Conservation (phyloP, 805 yeast species). For the Saturnispora besseyi region DNA sequence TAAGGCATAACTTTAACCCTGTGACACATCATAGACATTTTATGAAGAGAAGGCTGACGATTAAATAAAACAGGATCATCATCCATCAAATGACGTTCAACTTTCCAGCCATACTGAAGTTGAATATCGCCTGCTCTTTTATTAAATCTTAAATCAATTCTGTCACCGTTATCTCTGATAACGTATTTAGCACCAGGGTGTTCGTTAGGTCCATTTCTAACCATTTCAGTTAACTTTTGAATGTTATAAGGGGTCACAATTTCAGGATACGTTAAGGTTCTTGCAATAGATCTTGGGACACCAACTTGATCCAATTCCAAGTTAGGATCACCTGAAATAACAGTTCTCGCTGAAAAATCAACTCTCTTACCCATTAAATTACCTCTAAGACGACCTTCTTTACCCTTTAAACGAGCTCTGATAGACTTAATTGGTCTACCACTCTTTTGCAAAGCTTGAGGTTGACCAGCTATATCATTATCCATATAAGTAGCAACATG, state of each 20-base stretch:
- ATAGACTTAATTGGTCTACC: conserved; percentile 98
- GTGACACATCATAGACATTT: conserved; percentile 99
- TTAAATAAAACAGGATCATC: conserved; percentile 95
- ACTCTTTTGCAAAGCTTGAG: conserved; percentile 96
- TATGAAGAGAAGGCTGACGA: conserved; percentile 98
- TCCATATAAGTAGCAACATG: conserved; percentile 99
- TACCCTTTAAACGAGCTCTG: conserved; percentile 99
- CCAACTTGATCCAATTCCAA: conserved; percentile 97
- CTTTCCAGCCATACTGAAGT: conserved; percentile 97
- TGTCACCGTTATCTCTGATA: conserved; percentile 96
- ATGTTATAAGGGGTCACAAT: conserved; percentile 96
- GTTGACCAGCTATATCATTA: conserved; percentile 99
- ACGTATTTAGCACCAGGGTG: conserved; percentile 99
- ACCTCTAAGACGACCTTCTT: conserved; percentile 98
- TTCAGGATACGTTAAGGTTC: conserved; percentile 93
- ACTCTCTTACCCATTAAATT: conserved; percentile 99
- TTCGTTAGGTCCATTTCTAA: conserved; percentile 96
- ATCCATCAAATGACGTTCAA: conserved; percentile 96
- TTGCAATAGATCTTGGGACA: conserved; percentile 94
- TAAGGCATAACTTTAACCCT: conserved; percentile 98
- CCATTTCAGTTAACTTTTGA: conserved; percentile 84
- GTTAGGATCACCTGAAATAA: conserved; percentile 98
- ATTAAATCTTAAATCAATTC: conserved; percentile 94
- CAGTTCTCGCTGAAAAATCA: conserved; percentile 97
- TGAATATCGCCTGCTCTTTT: conserved; percentile 98